These are phyloP conservation scores for Phyllosticta citribraziliensis DNA, from an alignment of 2,329 filamentous ascomycete genomes.

Conservation along the genomic window DNA sequence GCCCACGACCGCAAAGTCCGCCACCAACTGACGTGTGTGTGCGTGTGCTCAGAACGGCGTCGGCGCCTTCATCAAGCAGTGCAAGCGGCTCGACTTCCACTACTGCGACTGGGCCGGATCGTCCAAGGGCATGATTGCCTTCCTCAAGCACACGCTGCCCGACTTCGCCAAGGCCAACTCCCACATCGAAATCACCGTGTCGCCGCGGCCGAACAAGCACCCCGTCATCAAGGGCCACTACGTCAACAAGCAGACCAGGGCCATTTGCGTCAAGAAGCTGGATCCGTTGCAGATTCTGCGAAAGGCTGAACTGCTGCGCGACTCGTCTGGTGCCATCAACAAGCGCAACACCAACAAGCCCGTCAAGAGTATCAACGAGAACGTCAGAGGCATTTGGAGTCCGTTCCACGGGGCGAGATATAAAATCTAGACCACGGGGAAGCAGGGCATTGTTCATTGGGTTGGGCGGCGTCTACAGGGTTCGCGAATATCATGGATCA, in stretches of 20 bases:
- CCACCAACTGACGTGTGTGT: conserved; percentile 13
- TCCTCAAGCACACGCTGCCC: conserved; percentile 68
- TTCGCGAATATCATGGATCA: neutral
- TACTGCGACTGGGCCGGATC: conserved; percentile 96
- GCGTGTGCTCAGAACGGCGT: conserved; percentile 67
- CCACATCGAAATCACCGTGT: conserved; percentile 82
- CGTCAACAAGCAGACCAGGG: conserved; percentile 79
- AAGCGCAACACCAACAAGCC: conserved; percentile 46
- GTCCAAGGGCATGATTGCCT: conserved; percentile 93
- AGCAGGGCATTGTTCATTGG: neutral
- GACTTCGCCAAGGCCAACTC: conserved; percentile 74
- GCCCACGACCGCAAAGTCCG: neutral
- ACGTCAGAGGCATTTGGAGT: conserved; percentile 56
- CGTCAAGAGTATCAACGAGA: conserved; percentile 53
- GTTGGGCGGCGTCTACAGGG: conserved; percentile 7
- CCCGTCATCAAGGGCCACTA: conserved; percentile 84
- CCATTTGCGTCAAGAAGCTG: conserved; percentile 82
- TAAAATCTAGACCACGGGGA: neutral
- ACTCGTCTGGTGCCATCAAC: conserved; percentile 67
- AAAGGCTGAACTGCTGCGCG: conserved; percentile 64
- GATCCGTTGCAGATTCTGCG: conserved; percentile 69
- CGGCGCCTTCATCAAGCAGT: conserved; percentile 93
- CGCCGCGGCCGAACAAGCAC: conserved; percentile 80
- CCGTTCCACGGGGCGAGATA: conserved; percentile 47
- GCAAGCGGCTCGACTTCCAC: conserved; percentile 89